Evolutionary conservation across 169 alveolate genomes (phyloP).

Genomic region (Plasmodium vivax): DNA sequence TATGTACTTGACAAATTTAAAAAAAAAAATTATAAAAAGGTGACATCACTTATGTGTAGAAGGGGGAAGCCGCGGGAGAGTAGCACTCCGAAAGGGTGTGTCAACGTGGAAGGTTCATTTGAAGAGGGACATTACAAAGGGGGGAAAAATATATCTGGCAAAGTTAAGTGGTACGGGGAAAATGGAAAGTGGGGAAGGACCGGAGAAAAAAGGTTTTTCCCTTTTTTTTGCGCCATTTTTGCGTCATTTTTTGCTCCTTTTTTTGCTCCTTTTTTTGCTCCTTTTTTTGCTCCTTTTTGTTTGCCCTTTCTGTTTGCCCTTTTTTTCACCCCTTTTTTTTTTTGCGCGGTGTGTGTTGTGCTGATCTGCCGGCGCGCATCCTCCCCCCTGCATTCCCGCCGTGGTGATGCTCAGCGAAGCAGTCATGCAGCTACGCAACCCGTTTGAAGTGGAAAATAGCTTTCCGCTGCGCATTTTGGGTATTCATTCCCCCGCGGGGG

Average conservation of each 20-base stretch:
- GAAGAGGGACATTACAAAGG: background rate
- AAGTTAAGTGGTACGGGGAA: background rate
- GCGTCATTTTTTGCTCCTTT: background rate
- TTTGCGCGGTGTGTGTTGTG: background rate
- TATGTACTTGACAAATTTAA: background rate
- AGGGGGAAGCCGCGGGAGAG: background rate
- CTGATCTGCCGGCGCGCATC: background rate
- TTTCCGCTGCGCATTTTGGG: background rate
- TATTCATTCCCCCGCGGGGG: background rate
- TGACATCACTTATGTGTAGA: background rate
- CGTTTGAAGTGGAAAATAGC: background rate
- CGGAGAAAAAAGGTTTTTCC: background rate
- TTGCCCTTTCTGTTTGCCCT: background rate
- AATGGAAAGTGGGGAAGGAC: background rate
- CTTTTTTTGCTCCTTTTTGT: background rate
- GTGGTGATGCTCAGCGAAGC: background rate
- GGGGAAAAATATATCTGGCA: background rate
- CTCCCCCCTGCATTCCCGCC: background rate
- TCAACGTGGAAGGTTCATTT: background rate
- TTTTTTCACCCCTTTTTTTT: background rate
- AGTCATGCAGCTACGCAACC: background rate
- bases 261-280: background rate
- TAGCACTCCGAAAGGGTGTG: background rate
- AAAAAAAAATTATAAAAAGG: constrained; percentile 10
- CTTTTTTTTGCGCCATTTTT: background rate